phyloP scores from a whole-genome alignment of 2,329 filamentous ascomycete species.

The Botrytis byssoidea region DNA sequence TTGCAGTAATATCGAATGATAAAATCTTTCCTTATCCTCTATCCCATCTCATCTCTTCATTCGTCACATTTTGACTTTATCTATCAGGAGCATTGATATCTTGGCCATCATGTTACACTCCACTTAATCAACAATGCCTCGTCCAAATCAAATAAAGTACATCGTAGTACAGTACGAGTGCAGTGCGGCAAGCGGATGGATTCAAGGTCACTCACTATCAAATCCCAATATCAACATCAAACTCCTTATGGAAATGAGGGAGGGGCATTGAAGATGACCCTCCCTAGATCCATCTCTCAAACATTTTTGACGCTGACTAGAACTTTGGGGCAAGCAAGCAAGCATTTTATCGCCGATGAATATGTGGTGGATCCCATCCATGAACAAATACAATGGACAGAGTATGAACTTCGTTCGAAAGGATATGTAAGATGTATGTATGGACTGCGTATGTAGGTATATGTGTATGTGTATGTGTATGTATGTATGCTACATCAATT shows the following conservation, averaged over 20 bases:
- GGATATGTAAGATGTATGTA: background rate
- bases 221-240: background rate
- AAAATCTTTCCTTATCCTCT: background rate
- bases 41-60: background rate
- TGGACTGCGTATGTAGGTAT: background rate
- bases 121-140: background rate
- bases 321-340: background rate
- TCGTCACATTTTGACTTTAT: background rate
- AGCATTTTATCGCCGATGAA: background rate
- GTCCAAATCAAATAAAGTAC: background rate
- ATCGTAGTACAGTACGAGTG: background rate
- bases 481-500: background rate
- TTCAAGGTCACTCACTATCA: background rate
- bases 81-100: background rate
- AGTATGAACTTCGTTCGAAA: background rate
- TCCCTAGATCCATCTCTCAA: background rate
- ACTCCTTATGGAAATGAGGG: background rate
- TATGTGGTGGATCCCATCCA: background rate
- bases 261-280: background rate
- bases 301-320: constrained; percentile 5
- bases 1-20: background rate
- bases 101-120: background rate
- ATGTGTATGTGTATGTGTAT: too few relatives aligned
- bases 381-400: background rate
- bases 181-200: background rate